Conservation (phyloP, 192 early-diverging fungal genomes). For the Podila epicladia region DNA sequence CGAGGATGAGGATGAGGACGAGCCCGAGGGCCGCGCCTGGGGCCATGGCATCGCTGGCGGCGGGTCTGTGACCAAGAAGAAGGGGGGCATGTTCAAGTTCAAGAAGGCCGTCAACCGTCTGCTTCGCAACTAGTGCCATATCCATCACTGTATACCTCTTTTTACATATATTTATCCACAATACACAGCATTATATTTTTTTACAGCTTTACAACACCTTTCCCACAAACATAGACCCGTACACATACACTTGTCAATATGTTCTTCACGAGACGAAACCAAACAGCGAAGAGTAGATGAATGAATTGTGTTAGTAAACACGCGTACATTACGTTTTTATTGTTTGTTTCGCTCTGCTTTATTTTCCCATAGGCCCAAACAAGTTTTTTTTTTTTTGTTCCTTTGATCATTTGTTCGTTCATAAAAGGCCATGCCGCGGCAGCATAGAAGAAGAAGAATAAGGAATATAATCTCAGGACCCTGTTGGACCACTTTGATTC, state of each 20-base stretch:
- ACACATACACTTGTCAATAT: background rate
- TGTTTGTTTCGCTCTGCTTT: too few species aligned
- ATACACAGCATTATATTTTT: conserved; percentile 8
- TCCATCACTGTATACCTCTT: background rate
- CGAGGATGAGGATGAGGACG: conserved; percentile 27
- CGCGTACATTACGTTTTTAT: too few species aligned
- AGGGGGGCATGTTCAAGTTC: conserved; percentile 40
- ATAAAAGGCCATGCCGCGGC: too few species aligned
- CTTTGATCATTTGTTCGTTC: too few species aligned
- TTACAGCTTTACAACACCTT: background rate
- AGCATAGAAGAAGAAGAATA: background rate
- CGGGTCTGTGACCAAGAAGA: conserved; percentile 34
- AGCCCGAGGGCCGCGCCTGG: conserved; percentile 25
- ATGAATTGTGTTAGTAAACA: too few species aligned
- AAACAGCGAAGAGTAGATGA: too few species aligned
- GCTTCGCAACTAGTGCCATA: conserved; percentile 23
- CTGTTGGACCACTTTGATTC: background rate
- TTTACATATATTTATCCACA: background rate
- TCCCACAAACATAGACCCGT: too few species aligned
- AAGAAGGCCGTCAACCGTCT: conserved; percentile 46
- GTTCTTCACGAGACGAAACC: background rate
- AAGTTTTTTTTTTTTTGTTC: too few species aligned
- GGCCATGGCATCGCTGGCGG: conserved; percentile 42
- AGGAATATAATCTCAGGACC: background rate
- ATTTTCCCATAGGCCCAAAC: too few species aligned